Evolutionary conservation across 305 asterid species (phyloP).

Genomic region (Salvia sclarea): DNA sequence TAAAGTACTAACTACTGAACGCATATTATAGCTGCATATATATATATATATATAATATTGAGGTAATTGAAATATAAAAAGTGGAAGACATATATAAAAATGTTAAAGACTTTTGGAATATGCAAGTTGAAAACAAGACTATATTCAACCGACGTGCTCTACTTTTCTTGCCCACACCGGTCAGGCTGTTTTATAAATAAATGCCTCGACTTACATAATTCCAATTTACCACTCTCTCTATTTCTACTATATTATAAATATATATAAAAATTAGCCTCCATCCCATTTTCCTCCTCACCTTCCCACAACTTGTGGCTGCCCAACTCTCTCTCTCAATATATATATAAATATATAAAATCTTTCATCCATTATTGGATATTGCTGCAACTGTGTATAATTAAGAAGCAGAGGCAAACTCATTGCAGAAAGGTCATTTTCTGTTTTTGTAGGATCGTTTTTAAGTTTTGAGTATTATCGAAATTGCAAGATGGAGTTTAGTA

Average conservation of each 20-base stretch:
- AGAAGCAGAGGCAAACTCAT: too few relatives aligned
- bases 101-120: too few relatives aligned
- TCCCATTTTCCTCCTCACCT: slow-evolving; percentile 41
- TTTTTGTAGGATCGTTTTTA: too few relatives aligned
- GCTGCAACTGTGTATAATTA: slow-evolving; percentile 7
- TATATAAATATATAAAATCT: not conserved
- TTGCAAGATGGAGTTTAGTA: slow-evolving; percentile 57
- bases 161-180: slow-evolving; percentile 28
- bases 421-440: too few relatives aligned
- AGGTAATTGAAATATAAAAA: too few relatives aligned
- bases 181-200: not conserved
- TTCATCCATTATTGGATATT: not conserved
- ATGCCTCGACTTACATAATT: not conserved
- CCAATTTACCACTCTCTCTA: slow-evolving; percentile 16
- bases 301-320: slow-evolving; percentile 33
- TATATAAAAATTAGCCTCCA: too few relatives aligned
- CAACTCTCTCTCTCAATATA: not conserved
- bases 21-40: too few relatives aligned
- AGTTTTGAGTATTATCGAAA: not conserved
- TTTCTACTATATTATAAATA: not conserved
- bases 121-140: slow-evolving; percentile 6
- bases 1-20: too few relatives aligned
- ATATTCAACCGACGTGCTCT: slow-evolving; percentile 23
- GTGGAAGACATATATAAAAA: too few relatives aligned
- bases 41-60: too few relatives aligned